Percentiles rank a stretch among this genome's conserved stretches.
Conservation (phyloP, 2,329 filamentous ascomycete species). For the Cercospora brassicicola region DNA sequence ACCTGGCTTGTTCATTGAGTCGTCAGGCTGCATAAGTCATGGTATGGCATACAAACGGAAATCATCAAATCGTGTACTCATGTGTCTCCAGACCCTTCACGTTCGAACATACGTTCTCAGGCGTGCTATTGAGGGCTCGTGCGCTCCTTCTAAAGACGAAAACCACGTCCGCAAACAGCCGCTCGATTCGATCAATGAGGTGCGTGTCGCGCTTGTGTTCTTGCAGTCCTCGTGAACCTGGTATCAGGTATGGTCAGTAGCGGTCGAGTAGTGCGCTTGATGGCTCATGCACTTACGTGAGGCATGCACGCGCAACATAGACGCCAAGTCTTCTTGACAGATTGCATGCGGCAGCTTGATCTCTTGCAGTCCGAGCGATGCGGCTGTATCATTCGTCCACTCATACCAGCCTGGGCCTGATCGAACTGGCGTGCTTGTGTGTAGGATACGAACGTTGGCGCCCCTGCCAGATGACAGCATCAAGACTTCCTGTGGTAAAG, state of each 20-base stretch:
- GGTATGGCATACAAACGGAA: conserved; percentile 10
- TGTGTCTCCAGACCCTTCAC: conserved; percentile 6
- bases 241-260: not conserved
- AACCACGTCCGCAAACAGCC: conserved; percentile 18
- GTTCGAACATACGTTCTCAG: not conserved
- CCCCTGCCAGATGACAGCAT: conserved; percentile 15
- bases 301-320: conserved; percentile 20
- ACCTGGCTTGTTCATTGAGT: not conserved
- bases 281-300: conserved; percentile 12
- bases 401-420: conserved; percentile 8
- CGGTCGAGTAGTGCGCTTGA: not conserved
- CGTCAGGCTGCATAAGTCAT: not conserved
- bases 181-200: conserved; percentile 20
- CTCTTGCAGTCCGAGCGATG: conserved; percentile 11
- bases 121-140: conserved; percentile 9
- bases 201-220: conserved; percentile 22
- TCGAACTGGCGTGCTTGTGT: conserved; percentile 5
- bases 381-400: conserved; percentile 13
- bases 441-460: conserved; percentile 12
- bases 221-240: conserved; percentile 16
- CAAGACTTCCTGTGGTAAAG: conserved; percentile 13
- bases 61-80: conserved; percentile 11
- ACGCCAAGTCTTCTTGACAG: conserved; percentile 15
- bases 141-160: conserved; percentile 15
- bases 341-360: conserved; percentile 18